Base-by-base conservation (phyloP, 257 asterid species). In the Lycium ferocissimum region DNA sequence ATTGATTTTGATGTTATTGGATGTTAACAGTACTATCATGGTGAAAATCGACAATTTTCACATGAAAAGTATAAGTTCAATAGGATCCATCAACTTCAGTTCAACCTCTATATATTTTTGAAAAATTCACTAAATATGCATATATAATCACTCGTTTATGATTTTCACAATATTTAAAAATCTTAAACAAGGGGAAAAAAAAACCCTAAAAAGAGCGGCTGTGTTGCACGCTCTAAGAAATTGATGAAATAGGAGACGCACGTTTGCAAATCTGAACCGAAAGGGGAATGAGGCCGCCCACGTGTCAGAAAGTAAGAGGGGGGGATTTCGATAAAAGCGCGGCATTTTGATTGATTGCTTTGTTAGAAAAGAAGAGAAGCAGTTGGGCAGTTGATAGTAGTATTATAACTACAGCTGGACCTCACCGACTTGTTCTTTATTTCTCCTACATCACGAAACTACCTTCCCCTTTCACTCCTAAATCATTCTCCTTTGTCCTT, bases 371-470 rank as follows among this genome's bases (percentile, higher is more conserved):
- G 49, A 7, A 66, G 17, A 20, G 87, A 57, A 85, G 88, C 89
- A 89, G 89, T 87, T 90, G 90, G 75, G 89, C 88, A 89, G 93
- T 90, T 91, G 88, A 84, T 20, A 56, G 33, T 38, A 63, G 51
- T 83, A 80, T 84, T 84, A 26, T 26, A 26, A 26, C 33, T 59
- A 88, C 94, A 89, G 93, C 91, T 90, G 92, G 84, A 84, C 51
- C 38, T 69, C 91, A 89, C 93, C 94, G 91, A 89, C 93, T 85
- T 70, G 83, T 86, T 76, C 78, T 26, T 53, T 40, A 51, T 71
- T 51, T 12, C n/a, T 65, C 62, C 69, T 69, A 35, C 73, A 84
- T 80, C 43, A 62, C 76, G 81, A 71, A 85, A 79, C 70, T 62
- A 71, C 84, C 87, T 75, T 58, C 18, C 67, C 69, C 56, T 9